Evolutionary conservation across 371 early-diverging fungal genomes (phyloP).

Genomic region (Mortierella sp.): DNA sequence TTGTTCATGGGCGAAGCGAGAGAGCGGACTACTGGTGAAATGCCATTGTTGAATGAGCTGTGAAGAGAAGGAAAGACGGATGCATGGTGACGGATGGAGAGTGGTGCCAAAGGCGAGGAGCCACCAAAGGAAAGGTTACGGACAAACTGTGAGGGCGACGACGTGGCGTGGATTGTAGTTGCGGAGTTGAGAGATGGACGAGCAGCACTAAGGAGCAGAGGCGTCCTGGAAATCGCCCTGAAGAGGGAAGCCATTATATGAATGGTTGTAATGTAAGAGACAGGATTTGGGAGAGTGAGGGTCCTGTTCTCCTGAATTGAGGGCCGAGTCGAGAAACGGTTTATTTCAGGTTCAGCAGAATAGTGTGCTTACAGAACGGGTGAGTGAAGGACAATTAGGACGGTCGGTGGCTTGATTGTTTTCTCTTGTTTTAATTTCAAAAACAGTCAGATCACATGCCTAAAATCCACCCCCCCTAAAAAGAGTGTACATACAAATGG

Average conservation of each 20-base stretch:
- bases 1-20: slow-evolving; percentile 46
- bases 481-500: neutral
- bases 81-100: slow-evolving; percentile 36
- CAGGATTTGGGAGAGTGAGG: neutral
- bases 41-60: slow-evolving; percentile 5
- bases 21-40: slow-evolving; percentile 38
- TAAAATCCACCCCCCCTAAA: neutral
- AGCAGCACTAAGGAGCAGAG: slow-evolving; percentile 33
- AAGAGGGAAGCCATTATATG: slow-evolving; percentile 47
- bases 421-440: neutral
- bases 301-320: slow-evolving; percentile 1
- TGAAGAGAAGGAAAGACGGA: slow-evolving; percentile 42
- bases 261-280: neutral
- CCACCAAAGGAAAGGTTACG: slow-evolving; percentile 42
- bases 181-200: slow-evolving; percentile 8
- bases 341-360: neutral
- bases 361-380: neutral
- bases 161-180: neutral
- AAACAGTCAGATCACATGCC: slow-evolving; percentile 5
- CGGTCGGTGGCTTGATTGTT: slow-evolving; percentile 1
- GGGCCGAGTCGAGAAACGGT: neutral
- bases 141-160: slow-evolving; percentile 36
- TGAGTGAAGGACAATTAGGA: neutral
- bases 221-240: slow-evolving; percentile 46
- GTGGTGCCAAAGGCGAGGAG: slow-evolving; percentile 20